A percentile compares a stretch with the other conserved stretches of the same genome.
These are phyloP conservation scores for Dillenia turbinata DNA, from an alignment of 164 flowering plant genomes.

Conservation along the genomic window DNA sequence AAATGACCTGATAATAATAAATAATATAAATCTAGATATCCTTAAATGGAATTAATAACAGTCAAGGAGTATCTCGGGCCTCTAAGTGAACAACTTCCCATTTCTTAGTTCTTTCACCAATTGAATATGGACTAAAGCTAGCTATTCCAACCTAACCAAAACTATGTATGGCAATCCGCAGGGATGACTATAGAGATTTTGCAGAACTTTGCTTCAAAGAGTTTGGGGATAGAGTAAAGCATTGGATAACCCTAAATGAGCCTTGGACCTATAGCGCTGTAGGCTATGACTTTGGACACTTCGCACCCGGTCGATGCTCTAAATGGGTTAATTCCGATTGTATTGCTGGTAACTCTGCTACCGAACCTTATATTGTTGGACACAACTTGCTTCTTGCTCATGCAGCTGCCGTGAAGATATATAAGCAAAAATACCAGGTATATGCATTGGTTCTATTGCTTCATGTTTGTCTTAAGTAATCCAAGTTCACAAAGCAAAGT, in stretches of 20 bases:
- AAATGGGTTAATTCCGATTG: constrained; percentile 8
- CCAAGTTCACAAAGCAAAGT: too few species aligned
- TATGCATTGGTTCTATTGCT: neutral
- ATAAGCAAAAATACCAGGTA: constrained; percentile 20
- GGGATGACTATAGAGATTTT: constrained; percentile 11
- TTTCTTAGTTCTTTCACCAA: neutral
- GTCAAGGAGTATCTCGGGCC: too few species aligned
- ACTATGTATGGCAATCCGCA: neutral
- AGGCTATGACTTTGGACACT: constrained; percentile 10
- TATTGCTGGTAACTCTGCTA: constrained; percentile 19
- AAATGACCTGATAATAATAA: too few species aligned
- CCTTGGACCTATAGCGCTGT: constrained; percentile 6
- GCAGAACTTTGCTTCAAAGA: constrained; percentile 11
- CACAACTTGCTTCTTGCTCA: constrained; percentile 25
- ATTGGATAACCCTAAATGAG: constrained; percentile 14
- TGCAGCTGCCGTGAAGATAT: constrained; percentile 17
- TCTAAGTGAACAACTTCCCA: neutral
- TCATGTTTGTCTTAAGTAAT: too few species aligned
- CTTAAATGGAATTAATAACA: neutral
- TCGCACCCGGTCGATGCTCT: constrained; percentile 27
- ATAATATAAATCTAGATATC: neutral
- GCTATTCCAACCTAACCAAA: neutral
- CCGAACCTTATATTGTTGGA: constrained; percentile 20
- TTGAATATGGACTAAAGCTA: too few species aligned
- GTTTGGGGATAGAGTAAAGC: constrained; percentile 13